Conservation (phyloP, 768 basidiomycete genomes). For the Floccularia luteovirens region DNA sequence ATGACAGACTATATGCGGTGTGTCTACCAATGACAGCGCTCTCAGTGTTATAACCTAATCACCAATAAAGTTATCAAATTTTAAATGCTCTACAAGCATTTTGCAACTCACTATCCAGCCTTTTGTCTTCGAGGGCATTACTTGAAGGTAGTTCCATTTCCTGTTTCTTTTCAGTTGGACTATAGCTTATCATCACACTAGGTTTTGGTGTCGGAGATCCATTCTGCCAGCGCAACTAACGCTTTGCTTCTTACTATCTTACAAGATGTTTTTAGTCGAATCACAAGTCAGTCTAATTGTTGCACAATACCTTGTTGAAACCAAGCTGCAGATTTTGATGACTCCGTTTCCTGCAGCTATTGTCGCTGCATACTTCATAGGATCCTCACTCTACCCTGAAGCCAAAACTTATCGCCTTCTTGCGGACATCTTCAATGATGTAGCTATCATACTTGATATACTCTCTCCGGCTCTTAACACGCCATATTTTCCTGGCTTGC, state of each 20-base stretch:
- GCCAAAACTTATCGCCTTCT: slow-evolving; percentile 63
- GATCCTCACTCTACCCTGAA: slow-evolving; percentile 60
- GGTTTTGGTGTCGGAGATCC: slow-evolving; percentile 69
- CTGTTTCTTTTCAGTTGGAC: too few species aligned
- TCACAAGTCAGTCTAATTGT: slow-evolving; percentile 42
- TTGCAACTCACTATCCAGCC: slow-evolving; percentile 56
- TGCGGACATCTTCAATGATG: slow-evolving; percentile 61
- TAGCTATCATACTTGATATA: slow-evolving; percentile 50
- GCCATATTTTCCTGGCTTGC: slow-evolving; percentile 29
- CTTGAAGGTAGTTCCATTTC: slow-evolving; percentile 43
- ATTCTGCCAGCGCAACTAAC: slow-evolving; percentile 55
- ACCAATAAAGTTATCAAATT: slow-evolving; percentile 47
- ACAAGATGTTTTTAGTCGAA: slow-evolving; percentile 55
- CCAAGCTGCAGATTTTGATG: slow-evolving; percentile 1
- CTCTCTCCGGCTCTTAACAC: slow-evolving; percentile 48
- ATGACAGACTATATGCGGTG: slow-evolving; percentile 47
- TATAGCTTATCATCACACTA: too few species aligned
- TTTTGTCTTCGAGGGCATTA: slow-evolving; percentile 60
- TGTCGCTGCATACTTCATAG: slow-evolving; percentile 50
- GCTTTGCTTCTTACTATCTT: slow-evolving; percentile 59
- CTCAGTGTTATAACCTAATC: slow-evolving; percentile 6
- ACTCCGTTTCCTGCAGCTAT: slow-evolving; percentile 37
- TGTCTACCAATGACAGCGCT: slow-evolving; percentile 9
- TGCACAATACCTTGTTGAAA: neutral
- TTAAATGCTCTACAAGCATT: slow-evolving; percentile 64